Base-by-base conservation (phyloP, 148 eudicot species). In the Nepenthes mirabilis region DNA sequence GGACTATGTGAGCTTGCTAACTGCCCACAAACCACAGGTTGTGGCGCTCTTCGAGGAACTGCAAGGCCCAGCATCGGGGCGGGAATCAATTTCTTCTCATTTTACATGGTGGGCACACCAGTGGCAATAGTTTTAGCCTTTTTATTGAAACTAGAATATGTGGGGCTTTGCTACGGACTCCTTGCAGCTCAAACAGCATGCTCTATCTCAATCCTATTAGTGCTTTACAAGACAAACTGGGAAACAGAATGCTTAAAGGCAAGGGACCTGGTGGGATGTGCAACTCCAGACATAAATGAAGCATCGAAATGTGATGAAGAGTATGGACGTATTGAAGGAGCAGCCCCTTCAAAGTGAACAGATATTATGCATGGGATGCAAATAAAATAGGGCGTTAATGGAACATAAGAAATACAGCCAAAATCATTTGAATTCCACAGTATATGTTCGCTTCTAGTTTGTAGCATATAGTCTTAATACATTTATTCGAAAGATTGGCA, bases 1-100 rank as follows among this genome's bases (percentile, higher is more conserved):
- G 96, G 96, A 34, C 71, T 88, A 34, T 83, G 90, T n/a, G 96
- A 89, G 77, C 70, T 86, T 2, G 96, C 90, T 36, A 89, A 89
- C 64, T 85, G 94, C 71, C 96, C 96, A 67, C 96, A 86, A 66
- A 86, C 96, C 52, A 89, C 96, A 49, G 80, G 83, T 55, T 89
- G 94, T 64, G 96, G 94, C 33, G 85, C 79, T 61, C 90, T 89
- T 36, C 75, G 96, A 9, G 96, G 94, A 55, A 75, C 83, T 66
- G 94, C 94, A 53, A 83, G 93, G 67, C 90, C 94, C 2, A 36
- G 80, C 43, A 58, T 79, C 52, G 90, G 87, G 5, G 96, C 87
- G 8, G 73, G 73, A 35, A 86, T 89, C 43, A 89, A 89, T 68
- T 86, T 89, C 54, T 89, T 66, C 52, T 83, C 96, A 13, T 89